Base-by-base conservation (phyloP, 805 yeast genomes). In the Spathaspora boniae region DNA sequence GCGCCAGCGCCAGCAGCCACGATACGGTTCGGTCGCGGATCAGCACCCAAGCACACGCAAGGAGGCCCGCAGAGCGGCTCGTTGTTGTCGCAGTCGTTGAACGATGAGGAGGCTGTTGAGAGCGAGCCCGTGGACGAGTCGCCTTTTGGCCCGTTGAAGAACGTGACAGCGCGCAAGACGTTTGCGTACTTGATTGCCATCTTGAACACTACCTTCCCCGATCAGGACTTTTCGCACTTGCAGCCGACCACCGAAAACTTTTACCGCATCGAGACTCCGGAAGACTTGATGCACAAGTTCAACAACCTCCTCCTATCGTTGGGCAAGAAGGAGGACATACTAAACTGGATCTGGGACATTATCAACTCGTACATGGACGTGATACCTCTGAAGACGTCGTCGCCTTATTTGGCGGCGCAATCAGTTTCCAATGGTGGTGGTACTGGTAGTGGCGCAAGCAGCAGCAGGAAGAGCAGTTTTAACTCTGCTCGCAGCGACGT, bases 81-180 rank as follows among this genome's bases (percentile, higher is more conserved):
- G 4, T 27, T 43, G 24, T 42, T 53, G 22, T 51, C 59, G 9
- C 50, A 41, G 18, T 50, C 65, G 6, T 46, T 53, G 22, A 56
- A 50, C 22, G 50, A 35, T 4, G 50, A 40, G 5, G 38, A 31
- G 12, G 34, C 44, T 9, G 27, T 43, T n/a, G 56, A 51, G 6
- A 43, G 37, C 16, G 41, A 44, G 7, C 35, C 41, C 3, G 56
- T 68, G 30, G 72, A 69, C 29, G 70, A 60, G 31, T 58, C 87
- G 2, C 98, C 98, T 1, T 93, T 93, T 63, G 98, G 98, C 0
- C 95, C 97, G 0, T 69, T 93, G 22, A 84, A 82, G 51, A 82
- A 82, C 48, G 77, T 82, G n/a, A 79, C 93, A 1, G 83, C 95
- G 29, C 74, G 96, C 44, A 82, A 87, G 58, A 80, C 89, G 2